Base-by-base conservation (phyloP, 2,329 filamentous ascomycete genomes). In the Teratosphaeria destructans region DNA sequence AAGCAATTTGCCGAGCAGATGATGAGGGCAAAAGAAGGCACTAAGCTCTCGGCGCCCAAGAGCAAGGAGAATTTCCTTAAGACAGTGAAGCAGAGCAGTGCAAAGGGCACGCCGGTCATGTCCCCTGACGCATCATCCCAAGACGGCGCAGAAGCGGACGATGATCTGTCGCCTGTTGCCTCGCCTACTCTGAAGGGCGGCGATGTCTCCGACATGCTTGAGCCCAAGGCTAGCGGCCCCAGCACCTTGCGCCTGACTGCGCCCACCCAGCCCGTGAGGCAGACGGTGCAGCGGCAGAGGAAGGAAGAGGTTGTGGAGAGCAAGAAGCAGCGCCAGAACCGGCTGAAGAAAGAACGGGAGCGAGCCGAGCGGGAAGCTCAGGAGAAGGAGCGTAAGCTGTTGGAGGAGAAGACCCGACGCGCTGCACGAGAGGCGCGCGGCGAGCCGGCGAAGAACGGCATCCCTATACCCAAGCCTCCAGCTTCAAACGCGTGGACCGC, bases 301-400 rank as follows among this genome's bases (percentile, higher is more conserved):
- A 79, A 75, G 59, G 71, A 83, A 64, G 85, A 89, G 73, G 81
- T 82, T 55, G 82, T 82, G 19, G 89, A 96, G 79, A 88, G 87
- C 23, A 96, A 96, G 87, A 96, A 96, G 81, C 90, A 95, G 78
- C 86, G 91, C 61, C 92, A 96, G 79, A 94, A 96, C 78, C 84
- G 87, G 66, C 85, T 88, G 78, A 96, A 96, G 84, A 85, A 83
- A 43, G 91, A 96, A 76, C 87, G 85, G 60, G 85, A 85, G 69
- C 94, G 90, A 80, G 79, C 81, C 34, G 81, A 83, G 60, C 85
- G 88, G 34, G 87, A 92, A 71, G 87, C 89, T 67, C 84, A 87
- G 0, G 92, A 96, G 77, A 83, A 85, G 70, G 81, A 89, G 69
- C 87, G 92, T 70, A 89, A 90, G 77, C 78, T 78, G 43, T 80